phyloP scores from a whole-genome alignment of 805 yeast genomes.

The Candida wancherniae region DNA sequence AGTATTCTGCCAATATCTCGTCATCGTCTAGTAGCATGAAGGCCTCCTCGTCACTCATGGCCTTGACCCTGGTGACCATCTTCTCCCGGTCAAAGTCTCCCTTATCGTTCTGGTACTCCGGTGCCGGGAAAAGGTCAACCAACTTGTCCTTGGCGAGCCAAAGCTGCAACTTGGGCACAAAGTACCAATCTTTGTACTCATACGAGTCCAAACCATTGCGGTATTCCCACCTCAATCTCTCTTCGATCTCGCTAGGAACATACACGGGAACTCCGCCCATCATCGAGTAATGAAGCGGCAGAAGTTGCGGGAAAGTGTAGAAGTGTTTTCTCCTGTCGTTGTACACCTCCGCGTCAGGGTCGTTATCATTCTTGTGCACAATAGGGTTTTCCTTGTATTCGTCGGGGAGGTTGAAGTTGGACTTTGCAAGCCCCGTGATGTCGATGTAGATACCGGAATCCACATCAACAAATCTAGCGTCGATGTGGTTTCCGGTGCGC shows the following conservation, averaged over 20 bases:
- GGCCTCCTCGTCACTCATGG: constrained; percentile 24
- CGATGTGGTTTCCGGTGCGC: constrained; percentile 12
- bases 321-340: constrained; percentile 18
- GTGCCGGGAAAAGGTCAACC: constrained; percentile 8
- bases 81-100: constrained; percentile 9
- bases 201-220: constrained; percentile 10
- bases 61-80: constrained; percentile 14
- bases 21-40: constrained; percentile 20
- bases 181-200: constrained; percentile 13
- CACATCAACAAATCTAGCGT: constrained; percentile 16
- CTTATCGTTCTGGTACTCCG: constrained; percentile 2
- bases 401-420: constrained; percentile 8
- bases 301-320: constrained; percentile 15
- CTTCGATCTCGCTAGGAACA: constrained; percentile 14
- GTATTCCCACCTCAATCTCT: constrained; percentile 19
- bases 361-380: constrained; percentile 9
- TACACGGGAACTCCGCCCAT: constrained; percentile 17
- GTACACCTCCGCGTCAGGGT: constrained; percentile 12
- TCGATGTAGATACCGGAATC: constrained; percentile 17
- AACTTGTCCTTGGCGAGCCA: constrained; percentile 18
- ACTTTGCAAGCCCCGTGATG: constrained; percentile 15
- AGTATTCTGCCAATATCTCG: constrained; percentile 19
- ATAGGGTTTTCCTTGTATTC: constrained; percentile 12
- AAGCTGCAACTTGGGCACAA: constrained; percentile 16
- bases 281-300: constrained; percentile 18